Evolutionary conservation across 2,329 filamentous ascomycete species (phyloP).

Genomic region (Apiospora pterosperma): DNA sequence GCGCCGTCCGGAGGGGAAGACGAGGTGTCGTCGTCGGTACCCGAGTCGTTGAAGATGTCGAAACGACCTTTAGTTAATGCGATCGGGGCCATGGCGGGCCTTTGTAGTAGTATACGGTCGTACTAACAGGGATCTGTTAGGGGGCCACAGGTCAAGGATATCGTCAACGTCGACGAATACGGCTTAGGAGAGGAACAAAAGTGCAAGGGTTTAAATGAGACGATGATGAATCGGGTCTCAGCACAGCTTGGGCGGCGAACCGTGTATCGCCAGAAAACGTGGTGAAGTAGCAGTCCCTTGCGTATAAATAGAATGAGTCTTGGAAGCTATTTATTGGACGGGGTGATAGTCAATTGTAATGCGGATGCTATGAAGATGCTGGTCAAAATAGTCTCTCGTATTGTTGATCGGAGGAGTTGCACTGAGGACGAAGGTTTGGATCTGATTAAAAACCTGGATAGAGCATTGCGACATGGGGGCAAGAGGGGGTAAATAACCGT

Average conservation of each 20-base stretch:
- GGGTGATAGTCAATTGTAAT: background rate
- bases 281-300: background rate
- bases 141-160: constrained; percentile 7
- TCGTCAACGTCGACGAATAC: background rate
- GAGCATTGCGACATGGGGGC: background rate
- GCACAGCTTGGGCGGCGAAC: constrained; percentile 11
- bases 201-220: constrained; percentile 20
- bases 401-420: background rate
- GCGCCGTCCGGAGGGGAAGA: constrained; percentile 7
- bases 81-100: constrained; percentile 10
- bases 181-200: constrained; percentile 12
- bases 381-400: background rate
- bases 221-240: constrained; percentile 11
- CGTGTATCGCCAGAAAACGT: background rate
- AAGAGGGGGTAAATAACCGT: background rate
- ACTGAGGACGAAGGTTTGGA: background rate
- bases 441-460: background rate
- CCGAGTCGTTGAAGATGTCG: constrained; percentile 24
- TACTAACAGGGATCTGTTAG: constrained; percentile 9
- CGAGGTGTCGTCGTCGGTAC: constrained; percentile 18
- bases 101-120: background rate
- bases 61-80: constrained; percentile 15
- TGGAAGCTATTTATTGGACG: background rate
- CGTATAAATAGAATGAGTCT: background rate
- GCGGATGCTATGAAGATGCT: background rate